These are phyloP conservation scores for Mallotus nudiflorus DNA, from an alignment of 345 rosid genomes.

Conservation along the genomic window DNA sequence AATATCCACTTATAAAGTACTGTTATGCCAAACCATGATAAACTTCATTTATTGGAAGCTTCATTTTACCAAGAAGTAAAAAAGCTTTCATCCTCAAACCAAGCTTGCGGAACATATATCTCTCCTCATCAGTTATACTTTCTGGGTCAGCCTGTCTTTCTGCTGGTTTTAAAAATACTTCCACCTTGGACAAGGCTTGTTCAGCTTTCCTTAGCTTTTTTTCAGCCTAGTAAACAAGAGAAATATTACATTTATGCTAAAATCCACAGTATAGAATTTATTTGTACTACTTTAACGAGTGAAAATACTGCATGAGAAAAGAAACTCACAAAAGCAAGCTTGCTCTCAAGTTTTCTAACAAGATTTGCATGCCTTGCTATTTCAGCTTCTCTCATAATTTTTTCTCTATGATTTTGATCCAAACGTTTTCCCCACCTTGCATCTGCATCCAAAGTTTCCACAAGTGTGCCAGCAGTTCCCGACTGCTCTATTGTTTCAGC, in stretches of 20 bases:
- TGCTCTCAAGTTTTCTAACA: conserved; percentile 67
- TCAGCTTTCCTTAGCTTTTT: conserved; percentile 71
- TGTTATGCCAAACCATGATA: conserved; percentile 8
- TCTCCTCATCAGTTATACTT: conserved; percentile 87
- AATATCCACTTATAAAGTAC: conserved; percentile 21
- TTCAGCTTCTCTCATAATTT: conserved; percentile 68
- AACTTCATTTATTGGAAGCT: conserved; percentile 4
- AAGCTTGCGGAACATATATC: conserved; percentile 97
- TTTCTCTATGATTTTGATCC: conserved; percentile 50
- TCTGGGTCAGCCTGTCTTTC: conserved; percentile 68
- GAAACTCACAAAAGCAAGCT: conserved; percentile 72
- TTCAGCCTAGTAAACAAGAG: conserved; percentile 57
- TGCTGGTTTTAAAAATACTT: conserved; percentile 66
- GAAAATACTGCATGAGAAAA: background rate
- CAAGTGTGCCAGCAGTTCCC: conserved; percentile 76
- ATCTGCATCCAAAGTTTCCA: conserved; percentile 82
- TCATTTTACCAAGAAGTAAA: conserved; percentile 74
- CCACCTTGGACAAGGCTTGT: conserved; percentile 71
- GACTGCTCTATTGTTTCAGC: conserved; percentile 38
- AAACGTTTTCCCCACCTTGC: conserved; percentile 74
- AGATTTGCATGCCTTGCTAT: conserved; percentile 58
- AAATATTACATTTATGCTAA: background rate
- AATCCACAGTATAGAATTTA: background rate
- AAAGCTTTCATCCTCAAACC: conserved; percentile 95
- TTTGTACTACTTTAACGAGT: background rate